Conservation (phyloP, 2,329 filamentous ascomycete species). For the Aspergillus melleus region DNA sequence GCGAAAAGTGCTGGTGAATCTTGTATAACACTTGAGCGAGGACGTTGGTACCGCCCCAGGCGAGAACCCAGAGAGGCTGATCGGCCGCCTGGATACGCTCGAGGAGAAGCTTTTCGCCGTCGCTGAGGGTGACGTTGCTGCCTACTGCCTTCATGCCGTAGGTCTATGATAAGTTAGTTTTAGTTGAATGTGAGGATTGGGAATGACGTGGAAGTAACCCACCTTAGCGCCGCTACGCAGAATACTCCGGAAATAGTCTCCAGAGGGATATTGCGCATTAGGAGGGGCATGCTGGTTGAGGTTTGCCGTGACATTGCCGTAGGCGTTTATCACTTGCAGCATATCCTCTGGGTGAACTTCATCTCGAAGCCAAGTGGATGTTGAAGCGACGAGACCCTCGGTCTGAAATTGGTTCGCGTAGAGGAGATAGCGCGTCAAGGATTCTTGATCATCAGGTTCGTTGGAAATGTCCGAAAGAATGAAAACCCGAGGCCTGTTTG, state of each 20-base stretch:
- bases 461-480: slow-evolving; percentile 7
- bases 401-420: slow-evolving; percentile 52
- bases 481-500: slow-evolving; percentile 21
- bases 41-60: slow-evolving; percentile 56
- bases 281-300: slow-evolving; percentile 51
- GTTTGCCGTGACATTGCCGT: slow-evolving; percentile 47
- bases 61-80: slow-evolving; percentile 53
- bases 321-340: slow-evolving; percentile 46
- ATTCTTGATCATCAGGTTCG: slow-evolving; percentile 5
- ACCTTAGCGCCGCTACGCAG: slow-evolving; percentile 39
- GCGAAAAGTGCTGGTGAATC: slow-evolving; percentile 19
- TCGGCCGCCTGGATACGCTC: slow-evolving; percentile 34
- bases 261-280: slow-evolving; percentile 41
- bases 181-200: neutral
- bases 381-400: slow-evolving; percentile 48
- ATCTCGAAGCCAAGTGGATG: slow-evolving; percentile 48
- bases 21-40: slow-evolving; percentile 52
- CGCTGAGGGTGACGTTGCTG: slow-evolving; percentile 36
- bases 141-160: slow-evolving; percentile 41
- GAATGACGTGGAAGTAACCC: slow-evolving; percentile 19
- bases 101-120: slow-evolving; percentile 49
- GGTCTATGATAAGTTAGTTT: slow-evolving; percentile 8
- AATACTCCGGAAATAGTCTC: too few species aligned
- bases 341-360: slow-evolving; percentile 47
- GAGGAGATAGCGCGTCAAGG: slow-evolving; percentile 46